Conservation (phyloP, 1,139 yeast genomes). For the Saccharomycopsis phalli region DNA sequence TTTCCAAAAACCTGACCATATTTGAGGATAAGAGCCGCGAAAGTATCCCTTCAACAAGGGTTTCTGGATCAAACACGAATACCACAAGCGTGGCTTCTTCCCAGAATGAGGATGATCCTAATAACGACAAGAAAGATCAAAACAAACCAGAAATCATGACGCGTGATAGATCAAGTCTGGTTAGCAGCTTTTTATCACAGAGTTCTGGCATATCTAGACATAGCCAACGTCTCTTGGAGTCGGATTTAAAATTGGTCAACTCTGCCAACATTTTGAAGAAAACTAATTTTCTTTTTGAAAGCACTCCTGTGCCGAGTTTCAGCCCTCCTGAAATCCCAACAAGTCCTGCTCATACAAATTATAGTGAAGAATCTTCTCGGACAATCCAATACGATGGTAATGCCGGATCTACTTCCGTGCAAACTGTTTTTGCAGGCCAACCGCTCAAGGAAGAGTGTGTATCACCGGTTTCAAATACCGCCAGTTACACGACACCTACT, state of each 20-base stretch:
- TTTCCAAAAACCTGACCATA: slow-evolving; percentile 1
- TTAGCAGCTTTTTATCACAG: slow-evolving; percentile 2
- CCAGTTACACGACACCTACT: slow-evolving; percentile 2
- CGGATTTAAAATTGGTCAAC: slow-evolving; percentile 2
- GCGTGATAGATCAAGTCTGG: slow-evolving; percentile 3
- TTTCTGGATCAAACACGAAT: too few relatives aligned
- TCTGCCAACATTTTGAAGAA: slow-evolving; percentile 1
- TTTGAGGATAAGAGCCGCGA: slow-evolving; percentile 2
- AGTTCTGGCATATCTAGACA: slow-evolving; percentile 1
- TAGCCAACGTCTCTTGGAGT: slow-evolving; percentile 4
- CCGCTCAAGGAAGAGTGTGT: slow-evolving; percentile 6
- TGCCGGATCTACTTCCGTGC: too few relatives aligned
- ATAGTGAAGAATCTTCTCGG: slow-evolving; percentile 16
- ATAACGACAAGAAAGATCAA: too few relatives aligned
- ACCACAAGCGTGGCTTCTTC: background rate
- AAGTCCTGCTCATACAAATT: slow-evolving; percentile 12
- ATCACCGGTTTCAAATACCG: slow-evolving; percentile 4
- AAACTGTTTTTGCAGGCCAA: too few relatives aligned
- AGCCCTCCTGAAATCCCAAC: slow-evolving; percentile 10
- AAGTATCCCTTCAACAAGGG: too few relatives aligned
- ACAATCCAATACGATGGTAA: slow-evolving; percentile 8
- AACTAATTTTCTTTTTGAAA: slow-evolving; percentile 9
- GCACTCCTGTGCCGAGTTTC: slow-evolving; percentile 11
- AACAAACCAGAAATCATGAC: background rate
- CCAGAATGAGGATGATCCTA: background rate